phyloP scores from a whole-genome alignment of 1,284 basidiomycete species.

The Cryptococcus amylolentus region DNA sequence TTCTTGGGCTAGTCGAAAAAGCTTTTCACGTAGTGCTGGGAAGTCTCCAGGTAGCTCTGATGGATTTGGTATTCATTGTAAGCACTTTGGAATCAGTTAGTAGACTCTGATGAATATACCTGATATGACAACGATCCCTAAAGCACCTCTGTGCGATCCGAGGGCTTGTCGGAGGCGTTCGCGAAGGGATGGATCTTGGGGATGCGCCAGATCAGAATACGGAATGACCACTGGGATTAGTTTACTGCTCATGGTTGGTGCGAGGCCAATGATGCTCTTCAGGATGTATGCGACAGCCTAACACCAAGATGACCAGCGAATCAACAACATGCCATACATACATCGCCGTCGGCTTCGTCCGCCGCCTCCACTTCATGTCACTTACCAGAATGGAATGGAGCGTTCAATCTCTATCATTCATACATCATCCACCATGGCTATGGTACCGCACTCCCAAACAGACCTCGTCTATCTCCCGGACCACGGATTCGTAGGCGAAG shows the following conservation, averaged over 20 bases:
- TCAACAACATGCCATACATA: too few species aligned
- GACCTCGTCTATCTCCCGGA: slow-evolving; percentile 43
- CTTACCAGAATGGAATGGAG: too few species aligned
- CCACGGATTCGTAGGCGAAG: slow-evolving; percentile 39
- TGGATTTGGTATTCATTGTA: neutral
- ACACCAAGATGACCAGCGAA: too few species aligned
- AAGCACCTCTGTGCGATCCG: slow-evolving; percentile 66
- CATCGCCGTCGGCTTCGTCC: too few species aligned
- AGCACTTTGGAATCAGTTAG: neutral
- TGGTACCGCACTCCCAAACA: slow-evolving; percentile 29
- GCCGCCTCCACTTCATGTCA: too few species aligned
- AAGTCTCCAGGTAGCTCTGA: slow-evolving; percentile 69
- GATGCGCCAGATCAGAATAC: slow-evolving; percentile 57
- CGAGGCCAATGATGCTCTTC: too few species aligned
- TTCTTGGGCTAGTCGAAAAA: slow-evolving; percentile 67
- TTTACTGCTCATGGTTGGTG: neutral
- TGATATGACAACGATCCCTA: slow-evolving; percentile 75
- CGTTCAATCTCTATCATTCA: neutral
- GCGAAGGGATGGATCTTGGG: slow-evolving; percentile 55
- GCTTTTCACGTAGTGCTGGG: slow-evolving; percentile 59
- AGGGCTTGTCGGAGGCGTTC: slow-evolving; percentile 65
- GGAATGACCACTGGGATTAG: slow-evolving; percentile 67
- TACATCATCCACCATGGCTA: slow-evolving; percentile 19
- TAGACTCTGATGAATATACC: slow-evolving; percentile 24
- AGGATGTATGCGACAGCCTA: too few species aligned